Conservation (phyloP, 2,329 filamentous ascomycete genomes). For the Botrytis fabae region DNA sequence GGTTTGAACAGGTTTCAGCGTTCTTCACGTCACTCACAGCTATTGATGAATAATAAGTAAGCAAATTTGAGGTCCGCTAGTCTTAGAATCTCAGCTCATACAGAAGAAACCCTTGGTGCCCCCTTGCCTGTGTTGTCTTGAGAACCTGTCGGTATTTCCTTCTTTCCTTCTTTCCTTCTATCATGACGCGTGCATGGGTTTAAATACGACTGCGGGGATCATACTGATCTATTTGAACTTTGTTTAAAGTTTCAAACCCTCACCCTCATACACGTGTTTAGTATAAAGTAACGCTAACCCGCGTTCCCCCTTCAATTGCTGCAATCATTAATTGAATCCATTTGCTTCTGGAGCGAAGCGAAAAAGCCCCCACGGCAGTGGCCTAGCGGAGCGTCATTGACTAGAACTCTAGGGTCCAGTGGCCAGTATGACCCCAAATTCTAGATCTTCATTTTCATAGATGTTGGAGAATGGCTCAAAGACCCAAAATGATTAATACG, state of each 20-base stretch:
- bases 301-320: background rate
- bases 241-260: background rate
- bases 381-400: background rate
- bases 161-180: background rate
- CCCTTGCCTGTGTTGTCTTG: background rate
- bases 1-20: background rate
- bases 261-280: background rate
- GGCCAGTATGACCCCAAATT: background rate
- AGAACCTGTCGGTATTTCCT: background rate
- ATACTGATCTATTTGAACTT: background rate
- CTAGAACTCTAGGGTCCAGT: background rate
- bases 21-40: background rate
- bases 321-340: background rate
- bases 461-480: background rate
- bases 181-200: background rate
- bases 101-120: background rate
- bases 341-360: background rate
- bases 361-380: constrained; percentile 8
- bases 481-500: no score
- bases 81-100: background rate
- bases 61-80: background rate
- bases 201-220: background rate
- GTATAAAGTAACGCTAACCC: background rate
- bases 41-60: background rate
- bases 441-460: background rate